These are phyloP conservation scores for Zoysia japonica DNA, from an alignment of 176 grass and related monocot species.

Conservation along the genomic window DNA sequence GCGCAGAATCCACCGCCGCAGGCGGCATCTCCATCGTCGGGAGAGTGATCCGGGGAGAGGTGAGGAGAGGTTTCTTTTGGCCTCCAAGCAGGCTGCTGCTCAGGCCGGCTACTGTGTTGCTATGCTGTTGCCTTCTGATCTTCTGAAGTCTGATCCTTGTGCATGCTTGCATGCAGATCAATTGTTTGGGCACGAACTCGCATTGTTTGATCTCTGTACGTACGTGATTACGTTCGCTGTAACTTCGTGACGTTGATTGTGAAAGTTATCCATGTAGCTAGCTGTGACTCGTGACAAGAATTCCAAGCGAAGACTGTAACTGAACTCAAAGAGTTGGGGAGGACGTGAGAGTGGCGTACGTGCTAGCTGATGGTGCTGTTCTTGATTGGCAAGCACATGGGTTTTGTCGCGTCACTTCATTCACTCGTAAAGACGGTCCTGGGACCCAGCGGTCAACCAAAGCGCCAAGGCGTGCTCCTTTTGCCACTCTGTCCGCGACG, in stretches of 20 bases:
- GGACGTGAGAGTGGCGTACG: background rate
- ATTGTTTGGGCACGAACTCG: slow-evolving; percentile 1
- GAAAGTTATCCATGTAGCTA: background rate
- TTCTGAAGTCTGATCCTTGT: background rate
- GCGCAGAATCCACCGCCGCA: background rate
- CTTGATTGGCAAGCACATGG: slow-evolving; percentile 14
- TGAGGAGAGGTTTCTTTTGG: background rate
- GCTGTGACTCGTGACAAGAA: background rate
- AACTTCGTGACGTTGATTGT: slow-evolving; percentile 10
- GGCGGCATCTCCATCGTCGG: background rate
- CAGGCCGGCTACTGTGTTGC: background rate
- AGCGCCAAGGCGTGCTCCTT: background rate
- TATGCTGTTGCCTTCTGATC: slow-evolving; percentile 52
- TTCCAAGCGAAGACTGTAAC: background rate
- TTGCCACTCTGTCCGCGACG: background rate
- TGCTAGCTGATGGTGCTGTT: background rate
- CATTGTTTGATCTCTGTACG: slow-evolving; percentile 18
- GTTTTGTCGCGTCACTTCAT: slow-evolving; percentile 21
- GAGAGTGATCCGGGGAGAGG: background rate
- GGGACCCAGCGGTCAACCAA: slow-evolving; percentile 40
- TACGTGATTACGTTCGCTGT: slow-evolving; percentile 30
- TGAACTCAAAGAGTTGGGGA: background rate
- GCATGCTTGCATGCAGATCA: background rate
- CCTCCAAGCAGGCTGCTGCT: background rate
- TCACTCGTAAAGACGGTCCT: background rate